These are phyloP conservation scores for Ballota nigra DNA, from an alignment of 257 asterid genomes.

Conservation along the genomic window DNA sequence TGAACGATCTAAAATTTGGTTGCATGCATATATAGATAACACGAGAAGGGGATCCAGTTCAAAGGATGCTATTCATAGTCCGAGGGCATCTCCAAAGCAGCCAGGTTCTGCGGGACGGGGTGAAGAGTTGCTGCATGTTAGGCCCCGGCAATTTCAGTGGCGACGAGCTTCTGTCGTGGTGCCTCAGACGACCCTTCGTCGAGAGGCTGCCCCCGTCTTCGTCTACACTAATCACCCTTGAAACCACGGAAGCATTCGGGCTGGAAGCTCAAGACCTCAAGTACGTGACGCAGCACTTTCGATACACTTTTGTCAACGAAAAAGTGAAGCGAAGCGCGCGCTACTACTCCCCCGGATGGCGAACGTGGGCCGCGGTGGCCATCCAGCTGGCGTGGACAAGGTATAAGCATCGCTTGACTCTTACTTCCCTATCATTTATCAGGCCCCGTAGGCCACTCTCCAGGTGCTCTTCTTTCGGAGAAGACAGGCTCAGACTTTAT, in stretches of 20 bases:
- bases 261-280: conserved; percentile 87
- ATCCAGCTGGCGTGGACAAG: conserved; percentile 94
- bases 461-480: conserved; percentile 79
- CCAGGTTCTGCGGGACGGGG: conserved; percentile 82
- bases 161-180: conserved; percentile 96
- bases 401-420: conserved; percentile 69
- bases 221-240: conserved; percentile 65
- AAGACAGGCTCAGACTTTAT: conserved; percentile 87
- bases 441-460: conserved; percentile 86
- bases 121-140: conserved; percentile 87
- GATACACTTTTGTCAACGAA: conserved; percentile 88
- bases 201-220: conserved; percentile 92
- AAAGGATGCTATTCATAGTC: conserved; percentile 85
- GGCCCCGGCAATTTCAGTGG: conserved; percentile 99
- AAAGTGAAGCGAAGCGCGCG: conserved; percentile 91
- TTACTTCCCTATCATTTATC: conserved; percentile 79
- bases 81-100: conserved; percentile 98
- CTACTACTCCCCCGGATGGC: conserved; percentile 96
- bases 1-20: too few relatives aligned
- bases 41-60: conserved; percentile 95
- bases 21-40: conserved; percentile 43
- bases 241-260: conserved; percentile 90
- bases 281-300: conserved; percentile 93
- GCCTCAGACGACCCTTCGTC: conserved; percentile 78
- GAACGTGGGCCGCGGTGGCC: conserved; percentile 97